Conservation (phyloP, 257 asterid species). For the Rhazya stricta region DNA sequence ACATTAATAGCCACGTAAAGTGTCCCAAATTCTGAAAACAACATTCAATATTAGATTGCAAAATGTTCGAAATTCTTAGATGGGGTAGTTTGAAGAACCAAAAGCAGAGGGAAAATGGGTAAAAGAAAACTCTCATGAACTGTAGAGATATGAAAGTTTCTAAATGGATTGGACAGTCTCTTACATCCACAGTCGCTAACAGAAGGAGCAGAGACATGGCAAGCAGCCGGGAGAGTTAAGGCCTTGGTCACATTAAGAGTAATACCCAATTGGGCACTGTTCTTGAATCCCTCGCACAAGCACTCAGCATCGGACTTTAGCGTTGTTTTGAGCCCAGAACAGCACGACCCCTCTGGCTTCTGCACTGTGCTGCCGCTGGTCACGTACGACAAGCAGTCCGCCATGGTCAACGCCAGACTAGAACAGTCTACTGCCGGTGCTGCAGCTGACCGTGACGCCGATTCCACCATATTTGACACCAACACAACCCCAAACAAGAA, state of each 20-base stretch:
- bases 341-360: conserved; percentile 66
- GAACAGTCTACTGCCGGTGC: conserved; percentile 80
- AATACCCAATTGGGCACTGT: conserved; percentile 78
- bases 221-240: conserved; percentile 66
- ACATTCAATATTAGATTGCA: too few relatives aligned
- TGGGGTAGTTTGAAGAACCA: background rate
- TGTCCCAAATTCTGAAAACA: background rate
- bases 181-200: conserved; percentile 65
- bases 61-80: too few relatives aligned
- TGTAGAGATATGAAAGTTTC: too few relatives aligned
- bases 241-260: conserved; percentile 72
- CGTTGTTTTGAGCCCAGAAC: conserved; percentile 68
- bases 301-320: conserved; percentile 62
- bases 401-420: conserved; percentile 47
- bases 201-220: conserved; percentile 71
- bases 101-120: background rate
- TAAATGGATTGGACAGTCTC: too few relatives aligned
- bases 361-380: conserved; percentile 42
- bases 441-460: conserved; percentile 31
- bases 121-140: background rate
- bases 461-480: background rate
- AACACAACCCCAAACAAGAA: background rate
- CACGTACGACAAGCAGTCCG: conserved; percentile 72
- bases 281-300: conserved; percentile 62
- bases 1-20: background rate